Evolutionary conservation across 1,284 basidiomycete species (phyloP), one percentile per base, ranked within the genome.

Genomic region (Ustilago hordei): DNA sequence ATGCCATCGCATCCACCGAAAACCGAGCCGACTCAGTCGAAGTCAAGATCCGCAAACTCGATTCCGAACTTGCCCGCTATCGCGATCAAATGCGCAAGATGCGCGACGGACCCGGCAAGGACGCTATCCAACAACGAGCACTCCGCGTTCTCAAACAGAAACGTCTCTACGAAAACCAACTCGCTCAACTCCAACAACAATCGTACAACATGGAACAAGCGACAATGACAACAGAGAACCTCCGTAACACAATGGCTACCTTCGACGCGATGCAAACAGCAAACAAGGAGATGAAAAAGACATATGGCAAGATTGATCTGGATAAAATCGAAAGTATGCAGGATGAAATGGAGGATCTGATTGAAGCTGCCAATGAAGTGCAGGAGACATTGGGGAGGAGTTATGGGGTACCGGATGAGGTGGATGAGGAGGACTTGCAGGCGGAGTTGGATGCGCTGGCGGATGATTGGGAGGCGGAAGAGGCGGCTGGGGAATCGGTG

Each of bases 221-320:
- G 31, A 91, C 93, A 11, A 91, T 99, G 87, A 93, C 95, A 17
- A 98, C 96, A 4, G 97, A 99, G 87, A 99, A 99, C 87, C 88
- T 99, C 80, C 91, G 95, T 74, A 99, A 98, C 86, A 99, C 97
- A n/a, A 99, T 99, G 97, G 96, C 95, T n/a, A 99, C 97, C 0
- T 92, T 99, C 28, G 95, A 98, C 83, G 97, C 95, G 6, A 98
- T 99, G 95, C 91, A 95, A 85, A 87, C 90, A n/a, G 95, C 97
- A 19, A 98, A 98, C 88, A 98, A 97, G 88, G 95, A 98, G 87
- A 91, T 99, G 89, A 91, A 91, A 87, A 94, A 93, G 86, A 96
- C 98, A 87, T 99, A 99, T 86, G 95, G 96, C 58, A 98, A 96
- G 88, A 92, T 99, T 76, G 92, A 99, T 86, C 91, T 99, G 76